Conservation (phyloP, 169 alveolate genomes). For the Eimeria praecox region DNA sequence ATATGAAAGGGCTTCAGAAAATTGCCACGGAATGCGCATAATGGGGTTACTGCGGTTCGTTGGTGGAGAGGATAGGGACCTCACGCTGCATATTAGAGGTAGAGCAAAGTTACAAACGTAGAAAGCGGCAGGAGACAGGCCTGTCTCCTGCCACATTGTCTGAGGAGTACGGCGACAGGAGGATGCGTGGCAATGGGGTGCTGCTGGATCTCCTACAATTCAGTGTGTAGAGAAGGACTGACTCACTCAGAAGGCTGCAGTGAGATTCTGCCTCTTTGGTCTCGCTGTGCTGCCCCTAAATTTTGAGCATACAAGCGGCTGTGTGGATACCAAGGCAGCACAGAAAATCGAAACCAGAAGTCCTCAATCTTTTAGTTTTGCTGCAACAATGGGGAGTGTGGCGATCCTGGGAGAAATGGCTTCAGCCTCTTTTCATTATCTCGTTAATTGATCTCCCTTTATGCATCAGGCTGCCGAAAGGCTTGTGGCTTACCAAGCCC, state of each 20-base stretch:
- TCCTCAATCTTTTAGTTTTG: background rate
- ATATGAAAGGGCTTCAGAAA: background rate
- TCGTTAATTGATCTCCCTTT: background rate
- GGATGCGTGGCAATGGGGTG: background rate
- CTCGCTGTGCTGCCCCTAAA: background rate
- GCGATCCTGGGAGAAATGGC: background rate
- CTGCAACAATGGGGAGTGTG: background rate
- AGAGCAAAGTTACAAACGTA: background rate
- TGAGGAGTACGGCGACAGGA: background rate
- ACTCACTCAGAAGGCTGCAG: background rate
- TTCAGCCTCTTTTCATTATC: background rate
- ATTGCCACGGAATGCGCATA: background rate
- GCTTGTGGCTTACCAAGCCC: background rate
- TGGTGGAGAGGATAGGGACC: background rate
- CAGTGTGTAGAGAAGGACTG: background rate
- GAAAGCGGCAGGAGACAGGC: background rate
- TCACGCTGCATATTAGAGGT: background rate
- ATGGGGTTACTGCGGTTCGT: background rate
- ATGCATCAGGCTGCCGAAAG: background rate
- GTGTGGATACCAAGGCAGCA: background rate
- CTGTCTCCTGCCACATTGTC: too few species aligned
- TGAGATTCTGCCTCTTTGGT: background rate
- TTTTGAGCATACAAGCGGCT: background rate
- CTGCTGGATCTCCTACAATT: background rate
- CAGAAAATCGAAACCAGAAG: background rate